Base-by-base conservation (phyloP, 1,284 basidiomycete genomes). In the Puccinia novopanici region DNA sequence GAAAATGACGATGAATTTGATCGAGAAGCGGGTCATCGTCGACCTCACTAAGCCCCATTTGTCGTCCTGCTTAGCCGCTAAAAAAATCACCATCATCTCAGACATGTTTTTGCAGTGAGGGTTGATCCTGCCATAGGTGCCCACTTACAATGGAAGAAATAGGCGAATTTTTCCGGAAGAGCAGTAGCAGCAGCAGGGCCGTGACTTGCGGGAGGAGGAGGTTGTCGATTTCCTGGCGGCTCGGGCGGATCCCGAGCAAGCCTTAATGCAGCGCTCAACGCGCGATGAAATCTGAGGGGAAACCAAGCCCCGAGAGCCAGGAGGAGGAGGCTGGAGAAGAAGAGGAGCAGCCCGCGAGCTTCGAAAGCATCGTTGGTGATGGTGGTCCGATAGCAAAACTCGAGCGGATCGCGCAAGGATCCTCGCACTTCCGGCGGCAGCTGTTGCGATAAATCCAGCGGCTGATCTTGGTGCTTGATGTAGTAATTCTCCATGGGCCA, bases 371-470 rank as follows among this genome's bases (percentile, higher is more conserved):
- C 90, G 67, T 88, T 88, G 81, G 89, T 88, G 91, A 92, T 90
- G 2, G 91, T 91, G 0, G 91, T 91, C 2, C 83, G 85, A 87
- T 90, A 93, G 85, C 92, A 93, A 83, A 93, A 92, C 85, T 93
- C 45, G 50, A 52, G 13, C 0, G 67, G 67, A 10, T 27, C 45
- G 27, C 34, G 91, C 77, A 91, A 84, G 2, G 91, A 89, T 74
- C 90, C 89, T 72, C 89, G 88, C 84, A 87, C 91, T 85, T 89
- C 87, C 82, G 88, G 87, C 0, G 88, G 59, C 10, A 40, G 8
- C 45, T n/a, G 90, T 88, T 12, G 45, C 10, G 50, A 1, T 30
- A 70, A 50, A 30, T 52, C 52, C 5, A 52, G n/a, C 2, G 30
- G 6, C 22, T 52, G 45, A 40, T 70, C 67, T 27, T 50, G 30